Base-by-base conservation (phyloP, 108 stramenopile species). In the Cyclotella choctawhatcheeana region DNA sequence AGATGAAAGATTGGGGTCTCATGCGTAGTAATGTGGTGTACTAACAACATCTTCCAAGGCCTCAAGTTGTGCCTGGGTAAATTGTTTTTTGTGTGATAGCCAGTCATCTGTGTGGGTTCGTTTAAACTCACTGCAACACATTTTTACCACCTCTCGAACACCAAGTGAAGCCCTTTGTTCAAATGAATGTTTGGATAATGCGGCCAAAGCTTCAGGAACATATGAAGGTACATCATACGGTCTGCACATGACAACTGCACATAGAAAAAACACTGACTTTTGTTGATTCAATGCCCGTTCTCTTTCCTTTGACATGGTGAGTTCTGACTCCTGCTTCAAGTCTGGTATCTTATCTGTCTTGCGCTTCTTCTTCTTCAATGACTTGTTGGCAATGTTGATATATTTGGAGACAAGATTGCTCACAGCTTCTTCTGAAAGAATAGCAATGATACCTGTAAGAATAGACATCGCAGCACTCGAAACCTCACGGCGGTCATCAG, bases 81-180 rank as follows among this genome's bases (percentile, higher is more conserved):
- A 96, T 30, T 78, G 78, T 32, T 78, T 67, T 27, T 83, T 87
- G 58, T 93, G 91, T n/a, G 84, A 74, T 56, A 88, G 91, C 95
- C 95, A 96, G 67, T 92, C 92, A 59, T 96, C 95, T 71, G 91
- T 93, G 63, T 96, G 95, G 5, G 95, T 96, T 32, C 90, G 72
- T 51, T 94, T 93, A 79, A 91, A 96, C 53, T 96, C 95, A 5
- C 89, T 86, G 58, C 91, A 93, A 37, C 88, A 88, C 61, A 89
- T 89, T 67, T 93, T 94, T 20, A 96, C 95, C 13, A 80, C 88
- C 53, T 96, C 93, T n/a, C 95, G 82, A n/a, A 96, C 90, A 21
- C 82, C 67, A 40, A 94, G 62, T 16, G 93, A 88, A 14, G 93
- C 95, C 61, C 84, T 82, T 27, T 84, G 78, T 64, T 96, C 93